Evolutionary conservation across 2,329 filamentous ascomycete species (phyloP).

Genomic region (Microsporum canis): DNA sequence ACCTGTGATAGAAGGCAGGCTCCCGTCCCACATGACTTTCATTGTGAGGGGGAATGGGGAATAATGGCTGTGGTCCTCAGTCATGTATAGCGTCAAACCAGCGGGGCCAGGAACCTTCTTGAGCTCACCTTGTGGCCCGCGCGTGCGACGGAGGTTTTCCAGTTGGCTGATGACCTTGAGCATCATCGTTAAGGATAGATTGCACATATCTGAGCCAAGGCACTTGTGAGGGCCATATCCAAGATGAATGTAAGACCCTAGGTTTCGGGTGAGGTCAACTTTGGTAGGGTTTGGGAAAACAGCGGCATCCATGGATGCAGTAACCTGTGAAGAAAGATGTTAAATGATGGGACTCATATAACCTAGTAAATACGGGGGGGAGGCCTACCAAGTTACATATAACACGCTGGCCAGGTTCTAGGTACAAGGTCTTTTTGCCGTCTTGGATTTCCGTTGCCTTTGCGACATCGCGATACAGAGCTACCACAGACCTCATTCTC

Average conservation of each 20-base stretch:
- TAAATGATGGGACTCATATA: slow-evolving; percentile 19
- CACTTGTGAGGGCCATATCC: slow-evolving; percentile 41
- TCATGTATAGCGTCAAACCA: slow-evolving; percentile 35
- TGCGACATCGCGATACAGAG: slow-evolving; percentile 26
- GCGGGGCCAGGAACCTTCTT: slow-evolving; percentile 33
- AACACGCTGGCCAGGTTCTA: slow-evolving; percentile 28
- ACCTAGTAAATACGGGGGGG: slow-evolving; percentile 17
- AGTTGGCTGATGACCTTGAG: slow-evolving; percentile 36
- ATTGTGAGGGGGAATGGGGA: slow-evolving; percentile 35
- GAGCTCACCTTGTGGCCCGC: slow-evolving; percentile 37
- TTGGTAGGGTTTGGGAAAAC: slow-evolving; percentile 29
- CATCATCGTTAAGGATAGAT: slow-evolving; percentile 32
- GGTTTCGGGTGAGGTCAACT: slow-evolving; percentile 36
- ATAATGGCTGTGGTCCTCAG: slow-evolving; percentile 32
- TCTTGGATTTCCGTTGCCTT: slow-evolving; percentile 27
- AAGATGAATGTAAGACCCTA: slow-evolving; percentile 33
- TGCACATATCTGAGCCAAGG: slow-evolving; percentile 31
- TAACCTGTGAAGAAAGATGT: slow-evolving; percentile 26
- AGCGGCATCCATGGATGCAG: slow-evolving; percentile 29
- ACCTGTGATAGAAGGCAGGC: slow-evolving; percentile 16
- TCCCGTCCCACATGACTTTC: slow-evolving; percentile 36
- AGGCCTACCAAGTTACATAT: slow-evolving; percentile 28
- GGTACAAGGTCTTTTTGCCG: slow-evolving; percentile 21
- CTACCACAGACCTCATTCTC: slow-evolving; percentile 29
- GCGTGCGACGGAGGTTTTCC: slow-evolving; percentile 36